These are phyloP conservation scores for Fusarium denticulatum DNA, from an alignment of 2,329 filamentous ascomycete species.

Conservation along the genomic window DNA sequence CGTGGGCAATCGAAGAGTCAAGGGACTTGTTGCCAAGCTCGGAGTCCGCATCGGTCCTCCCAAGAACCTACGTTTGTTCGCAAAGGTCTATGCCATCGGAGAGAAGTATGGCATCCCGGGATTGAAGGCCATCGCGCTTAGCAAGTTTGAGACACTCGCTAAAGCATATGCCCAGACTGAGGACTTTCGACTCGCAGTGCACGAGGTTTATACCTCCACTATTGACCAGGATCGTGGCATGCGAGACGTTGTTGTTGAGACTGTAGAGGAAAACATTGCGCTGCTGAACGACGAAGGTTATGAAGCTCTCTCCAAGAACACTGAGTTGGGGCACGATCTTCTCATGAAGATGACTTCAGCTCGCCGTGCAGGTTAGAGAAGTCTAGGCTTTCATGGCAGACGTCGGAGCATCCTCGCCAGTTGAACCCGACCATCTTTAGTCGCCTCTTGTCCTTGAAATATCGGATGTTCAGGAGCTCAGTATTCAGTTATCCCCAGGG, in stretches of 20 bases:
- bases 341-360: background rate
- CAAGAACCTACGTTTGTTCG: background rate
- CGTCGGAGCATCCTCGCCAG: background rate
- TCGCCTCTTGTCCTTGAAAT: background rate
- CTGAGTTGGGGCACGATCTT: background rate
- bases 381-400: background rate
- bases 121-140: background rate
- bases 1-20: accelerated
- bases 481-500: background rate
- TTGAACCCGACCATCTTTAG: background rate
- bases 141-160: background rate
- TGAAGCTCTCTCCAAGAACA: background rate
- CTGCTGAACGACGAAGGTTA: accelerated
- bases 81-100: background rate
- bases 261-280: accelerated
- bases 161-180: background rate
- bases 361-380: background rate
- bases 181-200: background rate
- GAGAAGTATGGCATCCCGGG: conserved; percentile 1
- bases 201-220: conserved; percentile 7
- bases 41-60: background rate
- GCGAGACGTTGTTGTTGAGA: background rate
- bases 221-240: background rate
- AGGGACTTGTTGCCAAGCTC: background rate
- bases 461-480: background rate